Evolutionary conservation across 140 eudicot species (phyloP), one percentile per base, ranked within the genome.

Genomic region (Cichorium intybus): DNA sequence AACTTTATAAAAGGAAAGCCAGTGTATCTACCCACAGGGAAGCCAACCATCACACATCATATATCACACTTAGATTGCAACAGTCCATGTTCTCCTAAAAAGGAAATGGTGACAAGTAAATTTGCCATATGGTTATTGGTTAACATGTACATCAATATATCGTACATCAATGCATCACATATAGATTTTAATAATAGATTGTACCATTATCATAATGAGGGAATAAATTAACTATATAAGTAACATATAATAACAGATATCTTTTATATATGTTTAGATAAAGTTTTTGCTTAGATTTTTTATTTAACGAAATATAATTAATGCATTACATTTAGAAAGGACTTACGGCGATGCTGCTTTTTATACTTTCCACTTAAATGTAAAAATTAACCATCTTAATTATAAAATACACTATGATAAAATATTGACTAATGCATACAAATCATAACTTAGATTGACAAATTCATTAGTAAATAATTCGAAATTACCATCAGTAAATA

Each of bases 31-130:
- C 11, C 46, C 29, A 7, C 2, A 52, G 24, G 23, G 12, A 20
- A 52, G 11, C 57, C 57, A 22, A 52, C 57, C 27, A 52, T 53
- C 59, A 53, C 15, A 53, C 31, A 50, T 50, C 56, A 50, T 50
- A 50, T 4, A 50, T 50, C 56, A 16, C 56, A 50, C 56, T 20
- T 53, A 4, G 17, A 53, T 20, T 24, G 34, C 24, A 21, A 24
- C 59, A 14, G n/a, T 53, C 33, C 29, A 53, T 53, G 33, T 53
- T 53, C 59, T 53, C 34, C 33, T 11, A 20, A 22, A 53, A 24
- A 53, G 27, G 59, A 53, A 53, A 34, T 53, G 28, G 16, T 24
- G 59, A 26, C 59, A 20, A 52, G 16, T 23, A 23, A 53, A 20
- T 21, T 24, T 20, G 59, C 27, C 7, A 26, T 52, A 52, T 4